Evolutionary conservation across 306 rosid species (phyloP), one percentile per base, ranked within the genome.

Genomic region (Potentilla sterilis): DNA sequence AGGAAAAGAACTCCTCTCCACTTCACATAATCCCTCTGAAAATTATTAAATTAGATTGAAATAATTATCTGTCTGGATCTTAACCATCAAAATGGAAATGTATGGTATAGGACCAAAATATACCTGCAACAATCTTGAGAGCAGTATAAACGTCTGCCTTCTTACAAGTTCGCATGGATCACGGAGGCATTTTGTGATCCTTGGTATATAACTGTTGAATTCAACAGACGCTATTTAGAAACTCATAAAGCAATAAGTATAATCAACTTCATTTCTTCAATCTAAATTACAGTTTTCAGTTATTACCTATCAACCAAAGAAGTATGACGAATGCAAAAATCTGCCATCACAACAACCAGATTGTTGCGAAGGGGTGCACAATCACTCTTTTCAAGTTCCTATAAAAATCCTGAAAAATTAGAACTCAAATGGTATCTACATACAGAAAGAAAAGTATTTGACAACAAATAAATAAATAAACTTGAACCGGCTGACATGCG

Each of bases 1-100:
- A 92, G 89, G 86, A 94, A 94, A 62, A 94, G 84, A 79, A 94
- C 97, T 78, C 97, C 98, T 86, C 90, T 90, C 98, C 98, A 94
- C 86, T 94, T 94, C 85, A 92, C 98, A 16, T 92, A 94, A 85
- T 94, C 98, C 76, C 96, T 89, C 98, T 93, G 84, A 68, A 81
- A 21, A 79, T 81, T 18, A 70, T 49, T 37, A 78, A 75, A 38
- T 79, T 55, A 69, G 54, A 22, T 46, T 73, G 38, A 73, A 77
- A 67, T 70, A 49, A 46, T 32, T 38, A 4, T 59, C 57, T 18
- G 19, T n/a, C 54, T 48, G 41, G 55, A 24, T 78, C 70, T n/a
- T 76, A 72, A 48, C 46, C 58, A 51, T 69, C 42, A 70, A 76
- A 73, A 6, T 14, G 75, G 46, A 78, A 74, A 54, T 5, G n/a